Evolutionary conservation across 2,329 filamentous ascomycete genomes (phyloP), one percentile per base, ranked within the genome.

Genomic region (Blastomyces gilchristii): DNA sequence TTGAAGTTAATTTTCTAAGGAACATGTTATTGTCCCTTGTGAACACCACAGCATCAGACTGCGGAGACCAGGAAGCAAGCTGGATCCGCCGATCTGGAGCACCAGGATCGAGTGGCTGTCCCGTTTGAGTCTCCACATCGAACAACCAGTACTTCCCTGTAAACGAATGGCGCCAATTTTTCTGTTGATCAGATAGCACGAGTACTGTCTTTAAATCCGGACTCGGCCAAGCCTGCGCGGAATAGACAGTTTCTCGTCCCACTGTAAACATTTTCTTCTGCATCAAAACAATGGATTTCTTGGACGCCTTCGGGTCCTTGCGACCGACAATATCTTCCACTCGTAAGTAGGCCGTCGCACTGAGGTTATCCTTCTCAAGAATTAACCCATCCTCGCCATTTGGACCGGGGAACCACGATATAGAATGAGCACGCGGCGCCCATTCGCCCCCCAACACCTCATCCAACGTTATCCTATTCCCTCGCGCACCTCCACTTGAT

Each of bases 21-120:
- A 86, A 97, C 70, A 99, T 79, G 74, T 99, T 96, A 77, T 99
- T 97, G 65, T 91, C 83, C 67, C 88, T 82, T 0, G 92, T 95
- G 74, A 93, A 99, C n/a, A 90, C 89, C 3, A 99, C 77, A 1
- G 91, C 87, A 74, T 97, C 86, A 67, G 91, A 92, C 61, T 85
- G 83, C 0, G 94, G 94, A 63, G 90, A 95, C 92, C 93, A 97
- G 41, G 85, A 85, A 8, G 93, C 94, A 62, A 96, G 81, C 75
- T 97, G 92, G 31, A 97, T 81, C 57, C 85, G 82, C 22, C 82
- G 85, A 14, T 85, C 76, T 1, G 84, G 81, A 58, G 89, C 80
- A 1, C 78, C 79, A 0, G 90, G 88, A 67, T 97, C 85, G 61
- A 99, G 78, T 0, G 94, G 86, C 74, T 96, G 83, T 1, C 83